Base-by-base conservation (phyloP, 1,284 basidiomycete genomes). In the Naganishia sp. region DNA sequence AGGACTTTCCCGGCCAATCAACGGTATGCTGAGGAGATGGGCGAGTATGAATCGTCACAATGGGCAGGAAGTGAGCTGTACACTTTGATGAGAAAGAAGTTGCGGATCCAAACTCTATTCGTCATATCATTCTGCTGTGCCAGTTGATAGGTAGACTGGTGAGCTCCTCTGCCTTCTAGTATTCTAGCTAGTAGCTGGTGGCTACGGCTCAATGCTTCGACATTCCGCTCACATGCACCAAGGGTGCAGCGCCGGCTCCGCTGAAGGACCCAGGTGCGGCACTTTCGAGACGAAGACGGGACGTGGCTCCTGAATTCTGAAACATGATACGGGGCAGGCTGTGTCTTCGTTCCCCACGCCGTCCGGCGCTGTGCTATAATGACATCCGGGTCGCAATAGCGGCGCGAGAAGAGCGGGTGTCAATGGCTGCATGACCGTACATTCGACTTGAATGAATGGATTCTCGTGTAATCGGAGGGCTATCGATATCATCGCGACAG, bases 91-190 rank as follows among this genome's bases (percentile, higher is more conserved):
- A 21, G 50, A n/a, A 11, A 52, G 25, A 41, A n/a, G 13, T 39
- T 31, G 52, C 52, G 52, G 52, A 54, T 54, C 23, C 52, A 54
- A 54, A 54, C 13, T 18, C 17, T 10, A 54, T 54, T 54, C 52
- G 52, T 54, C 52, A 54, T 54, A 41, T 31, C 18, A 21, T 41
- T 50, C 25, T 54, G 52, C 52, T 54, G 52, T 54, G 52, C 32
- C 35, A 54, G 11, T 28, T 2, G 5, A 50, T 50, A 13, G 13
- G n/a, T 21, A 28, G 6, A 6, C 13, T 28, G 35, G 35, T 39
- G 13, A 6, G 10, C 35, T 28, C 2, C 28, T 28, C 28, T 28
- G 28, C 28, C 2, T 2, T 5, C 28, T 28, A 28, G 28, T 28
- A 39, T 39, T 9, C 35, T 39, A 13, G 35, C 35, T 39, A 9